Base-by-base conservation (phyloP, 1,284 basidiomycete genomes). In the Erythrobasidium hasegawianum region DNA sequence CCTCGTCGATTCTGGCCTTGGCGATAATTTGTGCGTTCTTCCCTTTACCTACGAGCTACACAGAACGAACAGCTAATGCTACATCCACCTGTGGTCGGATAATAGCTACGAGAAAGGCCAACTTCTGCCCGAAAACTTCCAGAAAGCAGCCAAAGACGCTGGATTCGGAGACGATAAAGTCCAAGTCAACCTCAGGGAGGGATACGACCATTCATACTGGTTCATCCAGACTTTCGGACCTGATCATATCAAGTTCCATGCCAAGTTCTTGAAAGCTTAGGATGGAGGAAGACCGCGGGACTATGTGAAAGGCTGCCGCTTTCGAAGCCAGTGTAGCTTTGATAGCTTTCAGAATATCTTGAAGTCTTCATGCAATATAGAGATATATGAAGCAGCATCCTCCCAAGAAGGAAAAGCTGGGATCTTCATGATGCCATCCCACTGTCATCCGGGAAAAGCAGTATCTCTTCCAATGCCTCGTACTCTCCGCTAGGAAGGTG, bases 181-280 rank as follows among this genome's bases (percentile, higher is more conserved):
- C 9, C 80, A 84, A 58, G 86, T 97, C 20, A 82, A 89, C 69
- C 82, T 84, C 70, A 90, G 95, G 66, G 87, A 89, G 1, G 92
- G 87, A 10, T 97, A 96, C 75, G 94, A 98, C 76, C 95, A 97
- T 78, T 76, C 79, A 68, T 78, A 94, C 78, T 95, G 86, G 78
- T 95, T 95, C 74, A 84, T 88, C 73, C 86, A 85, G 26, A 87
- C 85, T 0, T 89, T 87, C 73, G 84, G 81, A 1, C 78, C 82
- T n/a, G 80, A 79, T 59, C 81, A 82, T 71, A 73, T 82, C 68
- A 76, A 71, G 49, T 82, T 74, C 75, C 81, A 82, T 67, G 79
- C 81, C 22, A 77, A 79, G 72, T 72, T 75, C 74, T 75, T 82
- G 64, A 80, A 80, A 66, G 76, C 77, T 2, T 78, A 71, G 60